Base-by-base conservation (phyloP, 179 eudicot species). In the Heliamphora pulchella region DNA sequence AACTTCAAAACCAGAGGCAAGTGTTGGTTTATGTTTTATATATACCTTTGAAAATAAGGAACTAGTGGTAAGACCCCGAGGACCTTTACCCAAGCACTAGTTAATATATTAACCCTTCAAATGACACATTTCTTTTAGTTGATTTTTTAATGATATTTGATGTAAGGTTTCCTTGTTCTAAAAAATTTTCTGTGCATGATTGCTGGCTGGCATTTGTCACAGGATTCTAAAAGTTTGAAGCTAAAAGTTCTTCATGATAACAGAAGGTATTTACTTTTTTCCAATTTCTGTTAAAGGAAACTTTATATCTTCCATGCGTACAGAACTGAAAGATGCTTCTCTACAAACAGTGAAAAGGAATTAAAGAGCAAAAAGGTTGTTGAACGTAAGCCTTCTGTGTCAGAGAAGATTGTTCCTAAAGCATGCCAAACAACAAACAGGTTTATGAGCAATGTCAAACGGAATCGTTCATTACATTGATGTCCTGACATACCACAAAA, bases 1-100 rank as follows among this genome's bases (percentile, higher is more conserved):
- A 83, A 77, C 78, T 64, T 58, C 74, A 22, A 89, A 87, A 85
- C 51, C 20, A 55, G 91, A 87, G 93, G 92, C 86, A 77, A 70
- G 81, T 62, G 4, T 51, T 80, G 13, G 4, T 61, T 69, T 14
- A 61, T 76, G 48, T 18, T 18, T 11, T 2, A 48, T 20, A 44
- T 39, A 41, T 9, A 57, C 51, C 55, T 41, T 31, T 66, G 39
- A 57, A 43, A 31, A 31, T n/a, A 44, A 0, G 8, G 14, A 66
- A 15, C 11, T 70, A 31, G 14, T 10, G 76, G 1, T 18, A 57
- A 55, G 54, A n/a, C 8, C 58, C 9, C n/a, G 4, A 5, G 48
- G 64, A 6, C 2, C 5, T 51, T 54, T 20, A 18, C 64, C 73
- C 7, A 11, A 18, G 13, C 2, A 2, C 13, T 15, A 69, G 18